Base-by-base conservation (phyloP, 495 filamentous ascomycete genomes). In the Rostrohypoxylon terebratum region DNA sequence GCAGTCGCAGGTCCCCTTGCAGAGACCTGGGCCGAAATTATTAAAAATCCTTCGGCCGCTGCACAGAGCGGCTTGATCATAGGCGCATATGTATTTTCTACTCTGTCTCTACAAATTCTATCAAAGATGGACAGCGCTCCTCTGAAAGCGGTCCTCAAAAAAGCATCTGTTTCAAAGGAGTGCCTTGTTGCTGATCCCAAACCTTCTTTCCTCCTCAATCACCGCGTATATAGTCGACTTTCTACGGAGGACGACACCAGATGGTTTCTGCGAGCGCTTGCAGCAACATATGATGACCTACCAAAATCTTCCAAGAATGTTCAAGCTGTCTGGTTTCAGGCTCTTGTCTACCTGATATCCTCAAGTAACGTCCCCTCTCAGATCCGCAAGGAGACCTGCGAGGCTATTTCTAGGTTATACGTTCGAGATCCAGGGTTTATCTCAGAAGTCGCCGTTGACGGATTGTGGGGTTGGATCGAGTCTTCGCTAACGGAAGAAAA, bases 381-480 rank as follows among this genome's bases (percentile, higher is more conserved):
- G 3, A 82, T 90, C 42, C 88, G 91, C 61, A 87, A 87, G 38
- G 81, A 87, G 50, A 87, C 92, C 1, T 83, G 83, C 13, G 76
- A 83, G 42, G 75, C 85, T 1, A 80, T 99, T 34, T 85, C 89
- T 0, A 74, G 77, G 16, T 82, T 90, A 16, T 92, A 94, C 75
- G 63, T 84, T 44, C 70, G 82, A 63, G 74, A 88, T 66, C 85
- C 90, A 10, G 78, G 69, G 21, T 67, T 81, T 14, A 84, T 94
- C 21, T 86, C 89, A 0, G 81, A 81, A 14, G 78, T 88, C 51
- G 81, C 97, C 8, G 81, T 93, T 33, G 82, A 85, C 57, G 94
- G 90, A 9, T 77, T 98, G 14, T 98, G 96, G 96, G 84, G 85
- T 36, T 98, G 96, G 95, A 83, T 91, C 16, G 80, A 89, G 59